These are phyloP conservation scores for Symbiodinium natans DNA, from an alignment of 73 alveolate genomes.

Conservation along the genomic window DNA sequence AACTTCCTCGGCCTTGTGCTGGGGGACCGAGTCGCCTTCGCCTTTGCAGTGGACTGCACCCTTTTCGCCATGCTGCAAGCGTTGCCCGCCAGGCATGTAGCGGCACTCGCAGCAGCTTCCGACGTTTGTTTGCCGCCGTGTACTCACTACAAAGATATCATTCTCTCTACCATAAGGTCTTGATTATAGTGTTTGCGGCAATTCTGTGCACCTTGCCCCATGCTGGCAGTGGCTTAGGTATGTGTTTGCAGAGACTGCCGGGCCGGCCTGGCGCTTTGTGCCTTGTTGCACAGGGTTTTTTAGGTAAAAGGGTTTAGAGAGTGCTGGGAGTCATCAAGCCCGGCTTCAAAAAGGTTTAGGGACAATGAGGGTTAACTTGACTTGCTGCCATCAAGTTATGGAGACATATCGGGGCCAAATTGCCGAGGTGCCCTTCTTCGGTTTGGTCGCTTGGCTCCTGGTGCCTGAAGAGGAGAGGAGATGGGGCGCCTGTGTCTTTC, in stretches of 20 bases:
- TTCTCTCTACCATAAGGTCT: no score
- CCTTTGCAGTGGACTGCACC: conserved; percentile 50
- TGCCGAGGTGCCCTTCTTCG: conserved; percentile 56
- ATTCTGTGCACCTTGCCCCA: no score
- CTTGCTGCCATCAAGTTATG: no score
- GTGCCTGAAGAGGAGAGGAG: conserved; percentile 19
- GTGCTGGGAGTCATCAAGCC: no score
- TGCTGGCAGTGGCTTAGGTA: neutral
- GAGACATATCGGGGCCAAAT: no score
- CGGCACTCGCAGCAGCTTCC: no score
- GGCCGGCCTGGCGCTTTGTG: conserved; percentile 85
- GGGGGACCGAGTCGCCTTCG: conserved; percentile 85
- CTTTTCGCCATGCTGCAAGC: conserved; percentile 73
- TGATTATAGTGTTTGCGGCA: no score
- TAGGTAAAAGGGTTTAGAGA: no score
- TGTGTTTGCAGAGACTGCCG: conserved; percentile 57
- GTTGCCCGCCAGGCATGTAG: neutral
- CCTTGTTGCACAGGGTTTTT: neutral
- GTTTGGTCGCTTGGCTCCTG: conserved; percentile 74
- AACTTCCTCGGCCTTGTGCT: conserved; percentile 26
- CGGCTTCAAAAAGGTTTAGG: no score
- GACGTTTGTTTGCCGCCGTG: no score
- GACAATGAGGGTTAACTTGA: no score
- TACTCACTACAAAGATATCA: no score
- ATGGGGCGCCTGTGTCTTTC: neutral